These are phyloP conservation scores for Inga oerstediana DNA, from an alignment of 306 rosid species.

Conservation along the genomic window DNA sequence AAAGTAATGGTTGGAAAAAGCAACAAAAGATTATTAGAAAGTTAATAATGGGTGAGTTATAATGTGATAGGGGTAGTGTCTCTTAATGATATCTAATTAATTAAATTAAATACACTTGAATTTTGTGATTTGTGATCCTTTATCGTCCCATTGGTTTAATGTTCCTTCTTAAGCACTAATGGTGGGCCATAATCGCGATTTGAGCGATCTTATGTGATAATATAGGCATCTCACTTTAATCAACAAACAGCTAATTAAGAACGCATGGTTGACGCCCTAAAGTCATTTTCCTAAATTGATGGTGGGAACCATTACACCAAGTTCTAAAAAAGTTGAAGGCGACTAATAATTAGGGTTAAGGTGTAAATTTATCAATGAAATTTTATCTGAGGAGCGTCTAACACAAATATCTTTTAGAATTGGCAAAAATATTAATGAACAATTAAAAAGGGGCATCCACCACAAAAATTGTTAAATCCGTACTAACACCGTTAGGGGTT, in stretches of 20 bases:
- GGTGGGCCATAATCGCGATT: conserved; percentile 80
- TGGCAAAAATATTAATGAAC: too few relatives aligned
- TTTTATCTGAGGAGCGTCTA: too few relatives aligned
- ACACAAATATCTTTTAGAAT: too few relatives aligned
- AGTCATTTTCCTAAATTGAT: conserved; percentile 41
- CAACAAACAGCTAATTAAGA: conserved; percentile 50
- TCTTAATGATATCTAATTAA: conserved; percentile 34
- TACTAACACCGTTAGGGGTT: too few relatives aligned
- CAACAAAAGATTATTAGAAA: conserved; percentile 66
- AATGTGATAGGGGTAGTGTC: conserved; percentile 57
- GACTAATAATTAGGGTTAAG: background rate
- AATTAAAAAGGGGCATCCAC: too few relatives aligned
- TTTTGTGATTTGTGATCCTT: background rate
- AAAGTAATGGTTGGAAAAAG: conserved; percentile 73
- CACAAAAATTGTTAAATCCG: too few relatives aligned
- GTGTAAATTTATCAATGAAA: too few relatives aligned
- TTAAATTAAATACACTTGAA: conserved; percentile 11
- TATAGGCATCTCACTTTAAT: conserved; percentile 83
- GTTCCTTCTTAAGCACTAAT: conserved; percentile 62
- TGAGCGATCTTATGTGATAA: conserved; percentile 75
- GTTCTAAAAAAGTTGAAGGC: background rate
- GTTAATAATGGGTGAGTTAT: conserved; percentile 50
- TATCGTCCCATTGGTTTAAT: conserved; percentile 46
- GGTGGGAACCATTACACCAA: conserved; percentile 65
- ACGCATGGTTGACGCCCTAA: conserved; percentile 49